Base-by-base conservation (phyloP, 106 monocot species). In the Dendrobium chrysotoxum region DNA sequence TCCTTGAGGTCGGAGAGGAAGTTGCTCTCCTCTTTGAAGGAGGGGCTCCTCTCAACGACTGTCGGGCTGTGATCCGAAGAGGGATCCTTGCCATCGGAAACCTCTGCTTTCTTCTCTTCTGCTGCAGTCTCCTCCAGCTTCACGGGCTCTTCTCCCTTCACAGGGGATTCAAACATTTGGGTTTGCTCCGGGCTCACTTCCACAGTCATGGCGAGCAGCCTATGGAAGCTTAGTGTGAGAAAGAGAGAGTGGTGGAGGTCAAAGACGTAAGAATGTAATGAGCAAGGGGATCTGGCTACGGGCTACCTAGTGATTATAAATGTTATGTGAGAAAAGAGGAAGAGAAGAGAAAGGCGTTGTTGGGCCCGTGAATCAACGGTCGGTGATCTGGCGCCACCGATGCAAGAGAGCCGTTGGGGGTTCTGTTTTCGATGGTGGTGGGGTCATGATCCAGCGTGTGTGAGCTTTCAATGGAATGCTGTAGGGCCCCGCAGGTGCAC, bases 11-110 rank as follows among this genome's bases (percentile, higher is more conserved):
- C 96, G 5, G 89, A 89, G 65, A 93, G 83, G 80, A 82, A 85
- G 85, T 85, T 86, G 85, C 91, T 91, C 85, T 96, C 93, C 80
- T 93, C 93, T 78, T 77, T 88, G 53, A 91, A 93, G 64, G 93
- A 95, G 31, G 88, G 68, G 70, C 79, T 85, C 77, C 87, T 93
- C 76, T 89, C 78, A 23, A 88, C 80, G 17, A 75, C 75, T n/a
- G 77, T 23, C 6, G 76, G 44, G 7, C 30, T 28, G 4, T 0
- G 13, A 39, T 61, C 23, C n/a, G 61, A 23, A 61, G 4, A 17
- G 28, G 61, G 40, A n/a, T 28, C 15, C 18, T 75, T 38, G 46
- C 1, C 26, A 21, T 53, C 58, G 66, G 47, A 44, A 76, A 25
- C 75, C 31, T 78, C 86, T 6, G 46, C 6, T 13, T 77, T 66